Evolutionary conservation across 2,329 filamentous ascomycete species (phyloP).

Genomic region (Stromatinia cepivora): DNA sequence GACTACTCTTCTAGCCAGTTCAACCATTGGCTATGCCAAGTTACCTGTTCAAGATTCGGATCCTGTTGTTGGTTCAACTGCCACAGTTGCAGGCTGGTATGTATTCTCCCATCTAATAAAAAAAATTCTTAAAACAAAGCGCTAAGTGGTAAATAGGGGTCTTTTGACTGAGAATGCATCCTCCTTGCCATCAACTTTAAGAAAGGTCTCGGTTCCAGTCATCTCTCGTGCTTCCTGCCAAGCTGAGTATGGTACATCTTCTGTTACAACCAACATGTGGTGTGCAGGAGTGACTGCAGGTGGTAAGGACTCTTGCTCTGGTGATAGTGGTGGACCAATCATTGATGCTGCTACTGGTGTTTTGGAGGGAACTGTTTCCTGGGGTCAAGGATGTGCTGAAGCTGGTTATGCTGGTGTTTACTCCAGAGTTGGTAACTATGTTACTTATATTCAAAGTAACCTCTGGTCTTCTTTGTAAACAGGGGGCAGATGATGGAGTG

Average conservation of each 20-base stretch:
- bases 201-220: slow-evolving; percentile 31
- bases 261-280: slow-evolving; percentile 30
- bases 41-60: slow-evolving; percentile 30
- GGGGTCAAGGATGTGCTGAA: slow-evolving; percentile 31
- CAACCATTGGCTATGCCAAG: slow-evolving; percentile 30
- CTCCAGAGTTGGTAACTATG: slow-evolving; percentile 29
- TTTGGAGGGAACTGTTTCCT: slow-evolving; percentile 31
- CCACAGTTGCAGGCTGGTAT: slow-evolving; percentile 23
- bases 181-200: slow-evolving; percentile 26
- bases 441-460: slow-evolving; percentile 12
- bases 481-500: background rate
- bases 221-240: slow-evolving; percentile 28
- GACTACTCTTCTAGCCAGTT: slow-evolving; percentile 25
- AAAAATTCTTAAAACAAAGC: background rate
- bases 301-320: slow-evolving; percentile 32
- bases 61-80: slow-evolving; percentile 24
- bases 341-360: slow-evolving; percentile 28
- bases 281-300: slow-evolving; percentile 31
- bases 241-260: slow-evolving; percentile 26
- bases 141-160: slow-evolving; percentile 6
- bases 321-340: slow-evolving; percentile 34
- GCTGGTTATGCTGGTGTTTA: slow-evolving; percentile 30
- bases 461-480: slow-evolving; percentile 12
- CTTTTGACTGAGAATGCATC: slow-evolving; percentile 20
- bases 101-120: slow-evolving; percentile 23